Evolutionary conservation across 805 yeast species (phyloP).

Genomic region (Kuraishia cidri): DNA sequence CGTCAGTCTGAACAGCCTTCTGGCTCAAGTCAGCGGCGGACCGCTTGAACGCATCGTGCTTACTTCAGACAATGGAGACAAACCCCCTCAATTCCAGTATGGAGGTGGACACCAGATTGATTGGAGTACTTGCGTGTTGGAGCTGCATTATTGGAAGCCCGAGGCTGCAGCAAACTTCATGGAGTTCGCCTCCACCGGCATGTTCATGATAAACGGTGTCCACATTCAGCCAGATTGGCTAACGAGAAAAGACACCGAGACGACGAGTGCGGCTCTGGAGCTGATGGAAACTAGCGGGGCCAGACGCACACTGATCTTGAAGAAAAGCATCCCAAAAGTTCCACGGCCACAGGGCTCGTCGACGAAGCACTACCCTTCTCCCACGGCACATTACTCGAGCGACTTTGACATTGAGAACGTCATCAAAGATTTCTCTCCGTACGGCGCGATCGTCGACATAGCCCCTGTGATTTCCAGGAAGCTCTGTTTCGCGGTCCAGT

Average conservation of each 20-base stretch:
- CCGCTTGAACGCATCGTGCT: constrained; percentile 24
- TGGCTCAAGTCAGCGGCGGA: constrained; percentile 60
- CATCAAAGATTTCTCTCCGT: constrained; percentile 38
- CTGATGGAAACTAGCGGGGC: constrained; percentile 32
- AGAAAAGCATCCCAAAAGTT: constrained; percentile 20
- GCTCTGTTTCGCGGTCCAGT: constrained; percentile 53
- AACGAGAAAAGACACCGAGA: not conserved
- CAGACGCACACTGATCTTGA: constrained; percentile 46
- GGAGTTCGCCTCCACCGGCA: constrained; percentile 38
- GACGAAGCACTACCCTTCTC: constrained; percentile 27
- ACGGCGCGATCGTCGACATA: constrained; percentile 55
- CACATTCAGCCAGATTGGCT: constrained; percentile 25
- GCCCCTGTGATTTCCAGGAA: constrained; percentile 61
- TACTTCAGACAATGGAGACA: too few species aligned
- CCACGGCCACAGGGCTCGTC: constrained; percentile 9
- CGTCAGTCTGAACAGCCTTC: constrained; percentile 38
- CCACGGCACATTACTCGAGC: constrained; percentile 29
- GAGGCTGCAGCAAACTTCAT: constrained; percentile 47
- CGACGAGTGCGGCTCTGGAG: constrained; percentile 11
- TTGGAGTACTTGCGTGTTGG: constrained; percentile 22
- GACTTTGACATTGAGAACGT: constrained; percentile 36
- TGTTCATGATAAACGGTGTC: constrained; percentile 52
- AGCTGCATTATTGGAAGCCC: constrained; percentile 41
- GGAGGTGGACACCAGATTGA: too few species aligned
- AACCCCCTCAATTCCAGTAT: too few species aligned